These are phyloP conservation scores for Leccinum insolens DNA, from an alignment of 1,284 basidiomycete species.

Conservation along the genomic window DNA sequence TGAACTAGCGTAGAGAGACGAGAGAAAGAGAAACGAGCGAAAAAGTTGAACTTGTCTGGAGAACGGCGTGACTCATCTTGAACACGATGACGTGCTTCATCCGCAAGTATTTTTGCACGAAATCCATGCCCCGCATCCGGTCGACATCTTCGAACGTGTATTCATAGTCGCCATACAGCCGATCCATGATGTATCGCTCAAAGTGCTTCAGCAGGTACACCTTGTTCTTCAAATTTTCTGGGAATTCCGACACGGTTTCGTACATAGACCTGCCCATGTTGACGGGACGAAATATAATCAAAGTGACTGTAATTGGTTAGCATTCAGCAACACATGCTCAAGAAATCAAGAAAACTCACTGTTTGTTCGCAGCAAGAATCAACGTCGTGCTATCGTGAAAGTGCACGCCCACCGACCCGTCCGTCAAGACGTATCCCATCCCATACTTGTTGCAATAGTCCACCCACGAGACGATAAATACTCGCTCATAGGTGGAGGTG, in stretches of 20 bases:
- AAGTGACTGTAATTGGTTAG: constrained; percentile 60
- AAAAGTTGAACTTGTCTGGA: constrained; percentile 63
- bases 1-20: constrained; percentile 67
- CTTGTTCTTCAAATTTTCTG: constrained; percentile 83
- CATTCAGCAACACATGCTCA: constrained; percentile 6
- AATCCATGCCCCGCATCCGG: constrained; percentile 84
- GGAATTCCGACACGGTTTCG: constrained; percentile 69
- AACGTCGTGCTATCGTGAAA: constrained; percentile 95
- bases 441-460: constrained; percentile 99
- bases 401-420: constrained; percentile 93
- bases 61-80: constrained; percentile 89
- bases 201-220: constrained; percentile 92
- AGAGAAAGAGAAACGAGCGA: no score
- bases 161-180: constrained; percentile 73
- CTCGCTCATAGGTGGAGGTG: constrained; percentile 36
- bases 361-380: constrained; percentile 82
- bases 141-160: constrained; percentile 78
- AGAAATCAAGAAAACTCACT: constrained; percentile 47
- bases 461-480: constrained; percentile 97
- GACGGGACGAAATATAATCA: constrained; percentile 82
- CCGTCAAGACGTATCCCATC: constrained; percentile 95
- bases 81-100: constrained; percentile 98
- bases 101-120: constrained; percentile 93
- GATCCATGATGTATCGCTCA: constrained; percentile 89
- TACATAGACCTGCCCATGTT: no score